Evolutionary conservation across 305 asterid genomes (phyloP).

Genomic region (Rubia peregrina): DNA sequence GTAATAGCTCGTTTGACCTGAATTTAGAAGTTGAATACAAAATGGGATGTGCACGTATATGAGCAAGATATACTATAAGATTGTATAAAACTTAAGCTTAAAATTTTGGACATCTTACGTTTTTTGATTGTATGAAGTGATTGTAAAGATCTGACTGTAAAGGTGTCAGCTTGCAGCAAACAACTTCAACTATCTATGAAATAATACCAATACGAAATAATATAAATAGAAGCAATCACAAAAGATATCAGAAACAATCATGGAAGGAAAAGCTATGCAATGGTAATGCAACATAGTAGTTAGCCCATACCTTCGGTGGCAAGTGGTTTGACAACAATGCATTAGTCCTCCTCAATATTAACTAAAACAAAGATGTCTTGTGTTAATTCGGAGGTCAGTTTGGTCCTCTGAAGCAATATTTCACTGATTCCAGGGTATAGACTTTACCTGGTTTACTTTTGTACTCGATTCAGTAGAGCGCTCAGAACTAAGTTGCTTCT

Average conservation of each 20-base stretch:
- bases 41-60: slow-evolving; percentile 17
- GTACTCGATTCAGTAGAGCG: slow-evolving; percentile 84
- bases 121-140: slow-evolving; percentile 95
- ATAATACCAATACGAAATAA: not conserved
- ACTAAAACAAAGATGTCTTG: slow-evolving; percentile 38
- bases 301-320: slow-evolving; percentile 84
- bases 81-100: not conserved
- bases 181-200: slow-evolving; percentile 81
- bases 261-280: not conserved
- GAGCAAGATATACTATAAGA: slow-evolving; percentile 15
- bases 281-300: not conserved
- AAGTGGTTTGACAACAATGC: slow-evolving; percentile 86
- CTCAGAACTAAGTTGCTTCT: slow-evolving; percentile 74
- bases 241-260: not conserved
- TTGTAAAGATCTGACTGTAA: slow-evolving; percentile 76
- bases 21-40: slow-evolving; percentile 22
- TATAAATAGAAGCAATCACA: not conserved
- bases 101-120: slow-evolving; percentile 40
- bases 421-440: slow-evolving; percentile 16
- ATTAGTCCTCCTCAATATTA: slow-evolving; percentile 95
- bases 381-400: slow-evolving; percentile 7
- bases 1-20: slow-evolving; percentile 89
- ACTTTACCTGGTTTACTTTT: slow-evolving; percentile 82
- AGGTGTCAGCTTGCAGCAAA: slow-evolving; percentile 93
- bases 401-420: not conserved